Percentiles rank a stretch among this genome's conserved stretches.
These are phyloP conservation scores for Monilinia polystroma DNA, from an alignment of 2,329 filamentous ascomycete genomes.

Conservation along the genomic window DNA sequence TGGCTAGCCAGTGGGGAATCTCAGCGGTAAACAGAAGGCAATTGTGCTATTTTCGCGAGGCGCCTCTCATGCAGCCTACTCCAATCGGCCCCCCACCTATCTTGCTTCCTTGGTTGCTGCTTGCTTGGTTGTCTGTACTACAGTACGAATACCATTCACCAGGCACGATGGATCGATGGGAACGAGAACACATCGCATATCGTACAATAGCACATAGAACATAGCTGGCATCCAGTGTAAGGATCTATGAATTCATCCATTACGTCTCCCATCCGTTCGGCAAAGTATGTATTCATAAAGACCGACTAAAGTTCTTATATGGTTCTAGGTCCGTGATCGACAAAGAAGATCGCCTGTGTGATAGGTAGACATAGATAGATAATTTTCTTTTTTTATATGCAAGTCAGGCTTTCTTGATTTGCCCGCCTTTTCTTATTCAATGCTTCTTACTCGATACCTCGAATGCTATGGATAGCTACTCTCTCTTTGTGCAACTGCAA, in stretches of 20 bases:
- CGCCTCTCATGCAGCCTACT: conserved; percentile 37
- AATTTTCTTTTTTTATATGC: neutral
- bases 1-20: conserved; percentile 32
- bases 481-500: conserved; percentile 9
- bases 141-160: conserved; percentile 14
- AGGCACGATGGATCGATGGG: conserved; percentile 14
- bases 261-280: neutral
- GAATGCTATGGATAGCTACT: conserved; percentile 14
- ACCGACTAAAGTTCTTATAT: neutral
- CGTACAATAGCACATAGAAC: conserved; percentile 18
- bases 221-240: conserved; percentile 12
- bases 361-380: conserved; percentile 2
- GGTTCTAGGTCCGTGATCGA: conserved; percentile 10
- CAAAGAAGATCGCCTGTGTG: conserved; percentile 8
- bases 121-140: conserved; percentile 13
- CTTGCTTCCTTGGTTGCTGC: conserved; percentile 27
- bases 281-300: neutral
- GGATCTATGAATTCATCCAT: conserved; percentile 11
- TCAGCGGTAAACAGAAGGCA: conserved; percentile 18
- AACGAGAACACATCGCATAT: conserved; percentile 15
- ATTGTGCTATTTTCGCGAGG: conserved; percentile 40
- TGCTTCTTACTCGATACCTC: conserved; percentile 16
- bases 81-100: conserved; percentile 36
- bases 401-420: conserved; percentile 7
- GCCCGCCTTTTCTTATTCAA: neutral